Evolutionary conservation across 345 rosid species (phyloP).

Genomic region (Aurinia saxatilis): DNA sequence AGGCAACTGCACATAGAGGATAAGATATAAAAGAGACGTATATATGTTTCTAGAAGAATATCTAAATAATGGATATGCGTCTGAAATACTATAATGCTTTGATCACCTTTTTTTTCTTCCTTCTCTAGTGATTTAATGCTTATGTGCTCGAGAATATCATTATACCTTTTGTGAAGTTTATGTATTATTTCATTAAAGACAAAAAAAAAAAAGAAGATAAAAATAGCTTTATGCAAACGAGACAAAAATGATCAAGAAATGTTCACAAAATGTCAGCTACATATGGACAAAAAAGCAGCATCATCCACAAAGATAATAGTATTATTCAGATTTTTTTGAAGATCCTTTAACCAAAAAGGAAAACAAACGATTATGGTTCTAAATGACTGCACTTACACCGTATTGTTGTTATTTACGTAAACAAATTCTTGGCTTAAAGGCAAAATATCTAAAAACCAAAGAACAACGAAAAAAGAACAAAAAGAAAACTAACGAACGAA

Average conservation of each 20-base stretch:
- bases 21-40: constrained; percentile 15
- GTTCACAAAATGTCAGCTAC: constrained; percentile 13
- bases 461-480: background rate
- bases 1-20: background rate
- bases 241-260: constrained; percentile 11
- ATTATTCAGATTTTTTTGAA: background rate
- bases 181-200: background rate
- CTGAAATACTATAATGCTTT: constrained; percentile 21
- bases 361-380: background rate
- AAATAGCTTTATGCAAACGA: constrained; percentile 7
- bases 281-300: constrained; percentile 20
- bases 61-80: constrained; percentile 19
- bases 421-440: background rate
- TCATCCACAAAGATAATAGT: background rate
- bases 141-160: constrained; percentile 4
- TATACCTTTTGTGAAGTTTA: constrained; percentile 6
- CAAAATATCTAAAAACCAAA: background rate
- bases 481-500: constrained; percentile 3
- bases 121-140: constrained; percentile 2
- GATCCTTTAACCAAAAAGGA: background rate
- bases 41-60: constrained; percentile 17
- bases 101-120: background rate
- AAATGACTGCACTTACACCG: too few species aligned
- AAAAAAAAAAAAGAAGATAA: background rate
- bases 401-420: background rate